Evolutionary conservation across 2,329 filamentous ascomycete species (phyloP).

Genomic region (Pyricularia sp.): DNA sequence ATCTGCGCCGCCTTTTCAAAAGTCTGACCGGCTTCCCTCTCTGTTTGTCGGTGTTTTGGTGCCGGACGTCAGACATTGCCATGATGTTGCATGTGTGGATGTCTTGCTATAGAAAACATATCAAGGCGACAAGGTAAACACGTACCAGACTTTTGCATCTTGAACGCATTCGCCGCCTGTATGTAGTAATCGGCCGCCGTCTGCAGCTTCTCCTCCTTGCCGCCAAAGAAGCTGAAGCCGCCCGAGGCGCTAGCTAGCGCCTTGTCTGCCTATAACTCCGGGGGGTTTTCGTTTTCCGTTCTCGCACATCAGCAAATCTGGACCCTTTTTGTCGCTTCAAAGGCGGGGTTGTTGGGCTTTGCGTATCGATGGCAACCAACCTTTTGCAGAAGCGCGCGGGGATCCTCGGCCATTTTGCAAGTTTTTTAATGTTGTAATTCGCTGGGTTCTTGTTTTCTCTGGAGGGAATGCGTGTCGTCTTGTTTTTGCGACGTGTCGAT

Average conservation of each 20-base stretch:
- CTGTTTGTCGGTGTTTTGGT: slow-evolving; percentile 30
- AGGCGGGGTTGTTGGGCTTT: slow-evolving; percentile 11
- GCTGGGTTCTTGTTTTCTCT: neutral
- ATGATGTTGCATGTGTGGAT: slow-evolving; percentile 5
- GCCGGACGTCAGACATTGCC: neutral
- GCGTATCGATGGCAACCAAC: slow-evolving; percentile 28
- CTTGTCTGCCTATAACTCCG: slow-evolving; percentile 72
- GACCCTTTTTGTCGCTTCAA: neutral
- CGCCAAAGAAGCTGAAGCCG: slow-evolving; percentile 86
- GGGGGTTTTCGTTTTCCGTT: neutral
- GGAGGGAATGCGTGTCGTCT: neutral
- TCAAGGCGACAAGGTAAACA: slow-evolving; percentile 4
- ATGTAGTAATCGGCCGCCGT: slow-evolving; percentile 80
- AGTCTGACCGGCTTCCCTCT: slow-evolving; percentile 74
- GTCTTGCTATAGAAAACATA: neutral
- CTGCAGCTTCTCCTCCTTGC: slow-evolving; percentile 80
- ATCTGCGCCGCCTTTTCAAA: slow-evolving; percentile 83
- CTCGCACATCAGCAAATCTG: neutral
- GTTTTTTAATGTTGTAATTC: neutral
- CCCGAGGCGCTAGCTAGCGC: slow-evolving; percentile 61
- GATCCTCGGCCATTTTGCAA: slow-evolving; percentile 47
- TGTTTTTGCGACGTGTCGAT: neutral
- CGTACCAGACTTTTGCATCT: slow-evolving; percentile 75
- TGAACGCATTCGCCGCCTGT: slow-evolving; percentile 85
- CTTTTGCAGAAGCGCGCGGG: slow-evolving; percentile 70